Conservation (phyloP, 2,329 filamentous ascomycete species). For the Pyrenochaeta sp. region DNA sequence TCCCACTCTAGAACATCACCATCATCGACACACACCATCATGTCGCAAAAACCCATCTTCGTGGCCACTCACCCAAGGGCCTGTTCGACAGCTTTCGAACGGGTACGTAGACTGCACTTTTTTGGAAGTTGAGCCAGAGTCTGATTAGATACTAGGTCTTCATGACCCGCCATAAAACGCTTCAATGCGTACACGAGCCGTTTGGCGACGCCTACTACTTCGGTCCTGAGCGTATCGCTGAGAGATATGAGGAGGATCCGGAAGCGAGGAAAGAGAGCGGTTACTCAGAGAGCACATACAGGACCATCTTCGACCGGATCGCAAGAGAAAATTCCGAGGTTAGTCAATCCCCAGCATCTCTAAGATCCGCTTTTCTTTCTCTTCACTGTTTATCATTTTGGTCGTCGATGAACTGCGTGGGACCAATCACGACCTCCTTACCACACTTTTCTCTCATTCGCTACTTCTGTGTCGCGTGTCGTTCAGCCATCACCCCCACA, state of each 20-base stretch:
- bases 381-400: conserved; percentile 7
- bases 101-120: conserved; percentile 64
- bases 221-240: conserved; percentile 85
- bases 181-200: conserved; percentile 90
- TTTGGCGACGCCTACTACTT: conserved; percentile 98
- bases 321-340: conserved; percentile 78
- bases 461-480: conserved; percentile 22
- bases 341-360: conserved; percentile 46
- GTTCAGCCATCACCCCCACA: conserved; percentile 13
- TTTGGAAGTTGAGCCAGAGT: neutral
- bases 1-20: conserved; percentile 10
- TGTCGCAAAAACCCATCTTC: conserved; percentile 86
- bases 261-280: conserved; percentile 65
- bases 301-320: conserved; percentile 79
- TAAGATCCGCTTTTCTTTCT: conserved; percentile 5
- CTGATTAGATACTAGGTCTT: conserved; percentile 68
- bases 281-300: conserved; percentile 75
- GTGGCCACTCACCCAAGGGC: conserved; percentile 92
- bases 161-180: conserved; percentile 86
- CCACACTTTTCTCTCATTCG: conserved; percentile 13
- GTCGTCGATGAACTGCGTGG: neutral
- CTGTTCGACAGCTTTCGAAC: conserved; percentile 96
- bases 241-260: conserved; percentile 78
- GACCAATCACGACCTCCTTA: conserved; percentile 16
- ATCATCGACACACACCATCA: conserved; percentile 46